Conservation (phyloP, 345 rosid species). For the Iberis pinnata region DNA sequence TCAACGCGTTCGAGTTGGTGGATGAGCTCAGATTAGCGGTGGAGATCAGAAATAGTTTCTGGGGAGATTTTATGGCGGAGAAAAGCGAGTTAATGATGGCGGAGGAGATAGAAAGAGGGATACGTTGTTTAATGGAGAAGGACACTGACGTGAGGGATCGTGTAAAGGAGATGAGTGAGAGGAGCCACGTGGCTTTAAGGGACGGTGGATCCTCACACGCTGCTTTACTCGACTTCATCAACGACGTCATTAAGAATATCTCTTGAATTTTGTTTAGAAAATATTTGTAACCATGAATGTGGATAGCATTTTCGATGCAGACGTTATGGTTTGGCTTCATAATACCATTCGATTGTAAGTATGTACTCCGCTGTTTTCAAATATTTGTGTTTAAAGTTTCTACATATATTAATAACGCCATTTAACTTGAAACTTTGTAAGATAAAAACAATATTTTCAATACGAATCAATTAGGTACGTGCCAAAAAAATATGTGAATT, state of each 20-base stretch:
- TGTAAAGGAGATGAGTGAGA: constrained; percentile 29
- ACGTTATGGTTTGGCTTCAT: no score
- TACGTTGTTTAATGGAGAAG: constrained; percentile 32
- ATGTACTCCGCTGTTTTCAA: no score
- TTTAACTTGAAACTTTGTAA: no score
- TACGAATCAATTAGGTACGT: no score
- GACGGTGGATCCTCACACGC: constrained; percentile 36
- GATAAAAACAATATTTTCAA: no score
- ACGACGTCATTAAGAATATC: constrained; percentile 13
- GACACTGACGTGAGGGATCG: constrained; percentile 27
- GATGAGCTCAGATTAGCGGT: constrained; percentile 37
- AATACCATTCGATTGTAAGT: no score
- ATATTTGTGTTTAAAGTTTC: no score
- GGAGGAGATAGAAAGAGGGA: constrained; percentile 32
- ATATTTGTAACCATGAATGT: no score
- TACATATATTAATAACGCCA: no score
- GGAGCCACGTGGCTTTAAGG: constrained; percentile 26
- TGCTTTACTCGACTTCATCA: constrained; percentile 24
- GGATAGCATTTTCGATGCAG: no score
- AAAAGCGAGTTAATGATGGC: constrained; percentile 10
- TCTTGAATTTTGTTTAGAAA: neutral
- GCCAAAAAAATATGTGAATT: no score
- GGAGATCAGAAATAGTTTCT: constrained; percentile 34
- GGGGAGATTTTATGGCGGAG: neutral
- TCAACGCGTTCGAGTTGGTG: constrained; percentile 45